phyloP scores from a whole-genome alignment of 441 rosid species.

The Rhodomyrtus psidioides region DNA sequence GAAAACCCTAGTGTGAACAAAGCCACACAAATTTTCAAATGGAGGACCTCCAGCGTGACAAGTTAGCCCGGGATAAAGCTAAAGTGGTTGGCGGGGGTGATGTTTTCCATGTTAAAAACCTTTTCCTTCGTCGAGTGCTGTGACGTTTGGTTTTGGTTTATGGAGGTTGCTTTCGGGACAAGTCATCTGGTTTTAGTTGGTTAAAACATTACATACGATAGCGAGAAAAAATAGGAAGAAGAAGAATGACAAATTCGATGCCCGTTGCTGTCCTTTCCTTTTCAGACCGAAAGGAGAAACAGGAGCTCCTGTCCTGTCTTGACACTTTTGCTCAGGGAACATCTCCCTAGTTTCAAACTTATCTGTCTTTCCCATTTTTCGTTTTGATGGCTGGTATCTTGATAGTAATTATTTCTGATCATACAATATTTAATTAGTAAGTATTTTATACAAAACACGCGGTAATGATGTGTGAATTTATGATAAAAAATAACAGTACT shows the following conservation, averaged over 20 bases:
- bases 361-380: too few relatives aligned
- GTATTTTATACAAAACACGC: too few relatives aligned
- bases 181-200: not conserved
- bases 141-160: not conserved
- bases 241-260: not conserved
- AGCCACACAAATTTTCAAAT: not conserved
- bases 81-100: not conserved
- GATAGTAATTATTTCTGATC: too few relatives aligned
- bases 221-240: too few relatives aligned
- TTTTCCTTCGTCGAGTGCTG: not conserved
- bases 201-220: not conserved
- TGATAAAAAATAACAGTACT: too few relatives aligned
- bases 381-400: too few relatives aligned
- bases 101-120: not conserved
- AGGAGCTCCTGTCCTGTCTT: too few relatives aligned
- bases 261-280: not conserved
- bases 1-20: not conserved
- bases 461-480: too few relatives aligned
- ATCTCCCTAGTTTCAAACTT: too few relatives aligned
- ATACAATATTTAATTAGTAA: too few relatives aligned
- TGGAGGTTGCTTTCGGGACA: not conserved
- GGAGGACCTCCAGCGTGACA: not conserved
- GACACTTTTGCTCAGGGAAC: too few relatives aligned
- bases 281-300: not conserved
- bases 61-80: not conserved